phyloP scores from a whole-genome alignment of 1,284 basidiomycete species.

The Chalciporus sp. region DNA sequence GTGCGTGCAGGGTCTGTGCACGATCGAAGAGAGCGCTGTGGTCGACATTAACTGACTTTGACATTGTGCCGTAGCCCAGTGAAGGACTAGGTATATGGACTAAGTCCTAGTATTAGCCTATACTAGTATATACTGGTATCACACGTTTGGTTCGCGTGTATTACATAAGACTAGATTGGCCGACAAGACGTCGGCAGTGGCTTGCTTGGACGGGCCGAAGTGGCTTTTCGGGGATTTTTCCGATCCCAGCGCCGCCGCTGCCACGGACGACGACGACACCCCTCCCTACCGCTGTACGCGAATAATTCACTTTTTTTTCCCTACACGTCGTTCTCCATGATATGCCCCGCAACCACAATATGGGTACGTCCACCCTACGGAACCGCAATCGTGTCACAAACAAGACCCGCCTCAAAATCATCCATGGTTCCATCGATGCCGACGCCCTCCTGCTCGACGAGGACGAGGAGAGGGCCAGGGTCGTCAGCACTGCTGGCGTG shows the following conservation, averaged over 20 bases:
- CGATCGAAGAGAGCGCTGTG: constrained; percentile 38
- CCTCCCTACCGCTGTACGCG: constrained; percentile 18
- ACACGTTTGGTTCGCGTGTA: too few species aligned
- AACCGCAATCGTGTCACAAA: constrained; percentile 88
- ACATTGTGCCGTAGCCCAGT: not conserved
- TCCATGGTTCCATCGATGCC: constrained; percentile 77
- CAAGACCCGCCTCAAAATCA: constrained; percentile 86
- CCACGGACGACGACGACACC: constrained; percentile 37
- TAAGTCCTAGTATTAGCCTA: too few species aligned
- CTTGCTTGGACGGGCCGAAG: constrained; percentile 16
- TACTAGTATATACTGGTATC: too few species aligned
- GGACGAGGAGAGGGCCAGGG: constrained; percentile 77
- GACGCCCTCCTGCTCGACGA: constrained; percentile 82
- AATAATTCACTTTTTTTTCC: constrained; percentile 21
- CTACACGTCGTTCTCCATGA: constrained; percentile 56
- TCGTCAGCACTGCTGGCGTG: constrained; percentile 67
- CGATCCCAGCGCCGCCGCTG: constrained; percentile 41
- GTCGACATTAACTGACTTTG: not conserved
- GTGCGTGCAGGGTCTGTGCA: constrained; percentile 53
- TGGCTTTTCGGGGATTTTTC: constrained; percentile 43
- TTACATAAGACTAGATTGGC: not conserved
- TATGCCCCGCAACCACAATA: constrained; percentile 77
- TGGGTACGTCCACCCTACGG: constrained; percentile 73
- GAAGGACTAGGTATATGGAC: too few species aligned
- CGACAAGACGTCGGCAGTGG: not conserved